Base-by-base conservation (phyloP, 805 yeast genomes). In the Zygosaccharomyces siamensis region DNA sequence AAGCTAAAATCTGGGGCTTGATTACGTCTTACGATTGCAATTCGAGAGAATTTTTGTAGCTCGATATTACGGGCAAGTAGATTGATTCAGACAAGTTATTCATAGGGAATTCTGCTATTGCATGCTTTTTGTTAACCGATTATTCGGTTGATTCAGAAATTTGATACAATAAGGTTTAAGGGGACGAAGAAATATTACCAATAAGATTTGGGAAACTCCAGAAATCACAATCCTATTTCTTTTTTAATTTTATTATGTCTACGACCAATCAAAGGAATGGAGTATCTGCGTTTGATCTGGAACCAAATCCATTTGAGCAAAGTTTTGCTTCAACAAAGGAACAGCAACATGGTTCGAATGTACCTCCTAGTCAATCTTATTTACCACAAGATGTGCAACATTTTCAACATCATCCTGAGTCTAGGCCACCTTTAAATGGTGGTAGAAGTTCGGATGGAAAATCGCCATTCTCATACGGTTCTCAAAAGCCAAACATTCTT, bases 291-390 rank as follows among this genome's bases (percentile, higher is more conserved):
- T 79, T 88, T 59, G 92, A 84, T 52, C 72, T 89, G 50, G 99
- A 93, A 66, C 96, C 93, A 7, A 92, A 92, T 61, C 97, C 97
- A 4, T 92, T 92, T 64, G 99, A 92, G 67, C 86, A 85, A 66
- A 86, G 96, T 44, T 92, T 92, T 71, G 97, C 93, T n/a, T 70
- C 81, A 2, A 81, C 62, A 3, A 56, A 62, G 46, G 57, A 56
- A 39, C 37, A 50, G 20, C 44, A 42, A 18, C 24, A 49, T 18
- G 45, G 32, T 10, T 30, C 43, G 7, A 28, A 28, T 16, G 38
- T 26, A 12, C 49, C 20, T 12, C 35, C 24, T 30, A 14, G 37
- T 6, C 39, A 31, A 32, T 11, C 39, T 6, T 30, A 30, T 39
- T 16, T 26, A 18, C 32, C 28, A 5, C 44, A 41, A 41, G 44